phyloP scores from a whole-genome alignment of 2,329 filamentous ascomycete genomes.

The Ceratocystis papillata region DNA sequence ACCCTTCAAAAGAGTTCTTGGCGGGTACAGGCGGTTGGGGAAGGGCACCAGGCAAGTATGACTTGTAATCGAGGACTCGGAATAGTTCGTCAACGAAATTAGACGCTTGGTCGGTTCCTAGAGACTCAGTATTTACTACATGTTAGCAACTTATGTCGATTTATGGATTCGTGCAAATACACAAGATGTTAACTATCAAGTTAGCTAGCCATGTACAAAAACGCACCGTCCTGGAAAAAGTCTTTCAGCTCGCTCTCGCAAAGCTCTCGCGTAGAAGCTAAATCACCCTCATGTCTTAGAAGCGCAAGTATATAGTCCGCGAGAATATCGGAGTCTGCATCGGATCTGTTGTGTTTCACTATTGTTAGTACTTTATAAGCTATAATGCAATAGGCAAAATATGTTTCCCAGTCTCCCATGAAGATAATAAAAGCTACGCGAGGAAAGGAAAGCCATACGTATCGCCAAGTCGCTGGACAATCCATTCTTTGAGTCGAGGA shows the following conservation, averaged over 20 bases:
- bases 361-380: conserved; percentile 19
- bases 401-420: background rate
- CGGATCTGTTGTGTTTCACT: conserved; percentile 43
- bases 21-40: conserved; percentile 29
- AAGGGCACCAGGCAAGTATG: conserved; percentile 41
- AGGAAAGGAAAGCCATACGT: conserved; percentile 43
- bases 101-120: conserved; percentile 13
- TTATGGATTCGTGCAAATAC: background rate
- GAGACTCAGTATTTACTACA: no score
- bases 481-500: conserved; percentile 60
- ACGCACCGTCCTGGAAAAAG: conserved; percentile 55
- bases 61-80: conserved; percentile 45
- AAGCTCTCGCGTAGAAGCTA: conserved; percentile 52
- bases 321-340: conserved; percentile 70
- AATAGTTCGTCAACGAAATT: conserved; percentile 48
- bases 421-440: conserved; percentile 1
- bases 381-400: background rate
- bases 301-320: conserved; percentile 77
- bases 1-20: background rate
- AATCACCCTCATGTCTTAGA: conserved; percentile 51
- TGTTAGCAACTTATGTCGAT: conserved; percentile 22
- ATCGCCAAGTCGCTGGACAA: conserved; percentile 64
- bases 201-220: background rate
- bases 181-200: conserved; percentile 34
- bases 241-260: conserved; percentile 64